Evolutionary conservation across 2,329 filamentous ascomycete species (phyloP).

Genomic region (Cercospora sp.): DNA sequence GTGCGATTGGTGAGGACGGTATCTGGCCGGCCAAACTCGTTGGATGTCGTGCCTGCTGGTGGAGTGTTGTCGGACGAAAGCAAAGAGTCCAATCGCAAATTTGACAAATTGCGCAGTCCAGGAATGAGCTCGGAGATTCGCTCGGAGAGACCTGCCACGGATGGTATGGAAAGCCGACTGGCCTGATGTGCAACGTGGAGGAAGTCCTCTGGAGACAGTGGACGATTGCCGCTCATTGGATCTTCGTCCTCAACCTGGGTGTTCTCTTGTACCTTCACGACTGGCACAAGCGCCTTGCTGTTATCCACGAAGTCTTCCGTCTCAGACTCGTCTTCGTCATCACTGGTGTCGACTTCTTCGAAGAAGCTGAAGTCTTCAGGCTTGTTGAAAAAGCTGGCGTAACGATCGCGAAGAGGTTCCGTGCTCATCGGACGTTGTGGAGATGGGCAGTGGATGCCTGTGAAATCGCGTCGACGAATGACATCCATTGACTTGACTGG

Average conservation of each 20-base stretch:
- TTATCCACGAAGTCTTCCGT: conserved; percentile 18
- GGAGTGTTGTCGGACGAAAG: conserved; percentile 41
- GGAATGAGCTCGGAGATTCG: conserved; percentile 50
- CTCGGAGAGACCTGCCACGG: conserved; percentile 47
- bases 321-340: conserved; percentile 27
- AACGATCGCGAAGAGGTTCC: conserved; percentile 45
- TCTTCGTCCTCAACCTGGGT: conserved; percentile 28
- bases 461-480: conserved; percentile 35
- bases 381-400: conserved; percentile 48
- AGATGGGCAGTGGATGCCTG: conserved; percentile 37
- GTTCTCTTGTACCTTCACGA: conserved; percentile 31
- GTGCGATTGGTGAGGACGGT: conserved; percentile 40
- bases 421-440: conserved; percentile 43
- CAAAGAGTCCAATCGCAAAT: conserved; percentile 41
- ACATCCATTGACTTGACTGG: conserved; percentile 43
- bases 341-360: conserved; percentile 24
- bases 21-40: conserved; percentile 31
- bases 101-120: conserved; percentile 40
- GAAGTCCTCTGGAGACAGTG: conserved; percentile 45
- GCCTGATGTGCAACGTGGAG: conserved; percentile 46
- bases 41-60: conserved; percentile 29
- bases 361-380: conserved; percentile 42
- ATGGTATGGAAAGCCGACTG: conserved; percentile 49
- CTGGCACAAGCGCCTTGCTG: conserved; percentile 27
- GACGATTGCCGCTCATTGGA: conserved; percentile 30